These are phyloP conservation scores for Hypoxylon sp. DNA, from an alignment of 2,329 filamentous ascomycete genomes.

Conservation along the genomic window DNA sequence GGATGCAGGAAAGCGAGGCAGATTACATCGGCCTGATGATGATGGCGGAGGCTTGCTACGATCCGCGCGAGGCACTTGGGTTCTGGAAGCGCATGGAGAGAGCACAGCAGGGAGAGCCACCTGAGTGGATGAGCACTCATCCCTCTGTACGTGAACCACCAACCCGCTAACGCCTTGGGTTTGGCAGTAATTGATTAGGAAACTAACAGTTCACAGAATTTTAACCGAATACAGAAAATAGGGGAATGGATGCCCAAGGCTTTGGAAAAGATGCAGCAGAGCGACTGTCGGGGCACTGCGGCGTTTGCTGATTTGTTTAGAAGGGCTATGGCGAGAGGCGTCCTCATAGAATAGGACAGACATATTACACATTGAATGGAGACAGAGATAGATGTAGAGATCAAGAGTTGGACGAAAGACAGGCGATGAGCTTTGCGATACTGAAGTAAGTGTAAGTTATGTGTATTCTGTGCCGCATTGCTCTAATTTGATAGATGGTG, in stretches of 20 bases:
- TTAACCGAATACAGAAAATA: conserved; percentile 76
- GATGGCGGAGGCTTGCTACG: conserved; percentile 85
- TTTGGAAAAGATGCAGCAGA: conserved; percentile 66
- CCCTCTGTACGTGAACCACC: conserved; percentile 70
- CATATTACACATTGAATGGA: not conserved
- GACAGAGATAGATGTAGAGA: conserved; percentile 5
- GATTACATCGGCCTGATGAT: conserved; percentile 87
- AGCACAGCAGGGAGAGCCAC: conserved; percentile 65
- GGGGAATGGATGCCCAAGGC: conserved; percentile 73
- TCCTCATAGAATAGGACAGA: conserved; percentile 49
- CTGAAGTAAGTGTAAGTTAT: conserved; percentile 4
- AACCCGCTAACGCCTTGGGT: not conserved
- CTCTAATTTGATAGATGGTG: not conserved
- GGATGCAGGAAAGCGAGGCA: conserved; percentile 82
- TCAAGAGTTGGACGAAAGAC: not conserved
- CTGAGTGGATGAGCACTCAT: conserved; percentile 83
- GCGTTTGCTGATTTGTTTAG: conserved; percentile 69
- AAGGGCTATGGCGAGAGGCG: conserved; percentile 61
- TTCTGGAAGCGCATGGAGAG: conserved; percentile 79
- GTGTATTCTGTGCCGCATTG: not conserved
- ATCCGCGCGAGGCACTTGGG: conserved; percentile 75
- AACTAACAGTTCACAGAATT: conserved; percentile 61
- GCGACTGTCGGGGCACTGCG: conserved; percentile 68
- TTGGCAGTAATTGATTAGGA: not conserved
- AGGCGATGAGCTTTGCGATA: conserved; percentile 3